phyloP scores from a whole-genome alignment of 2,329 filamentous ascomycete genomes.

The Colletotrichum sp. region DNA sequence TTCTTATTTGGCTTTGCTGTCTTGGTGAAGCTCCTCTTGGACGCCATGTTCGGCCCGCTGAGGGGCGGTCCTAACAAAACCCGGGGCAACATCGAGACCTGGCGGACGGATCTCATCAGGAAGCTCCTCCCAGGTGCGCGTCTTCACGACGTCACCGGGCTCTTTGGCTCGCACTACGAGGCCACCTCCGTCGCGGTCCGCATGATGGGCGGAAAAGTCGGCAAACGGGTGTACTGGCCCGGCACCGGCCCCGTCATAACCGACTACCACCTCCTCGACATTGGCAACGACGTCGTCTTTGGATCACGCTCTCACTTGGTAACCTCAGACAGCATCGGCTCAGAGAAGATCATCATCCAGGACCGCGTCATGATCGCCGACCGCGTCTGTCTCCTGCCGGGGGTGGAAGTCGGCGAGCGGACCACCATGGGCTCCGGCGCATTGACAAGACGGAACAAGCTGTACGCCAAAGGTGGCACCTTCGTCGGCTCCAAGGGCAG shows the following conservation, averaged over 20 bases:
- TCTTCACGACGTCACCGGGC: conserved; percentile 51
- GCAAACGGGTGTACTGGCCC: conserved; percentile 61
- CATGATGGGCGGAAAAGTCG: conserved; percentile 55
- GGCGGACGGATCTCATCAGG: conserved; percentile 48
- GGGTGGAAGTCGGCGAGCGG: conserved; percentile 50
- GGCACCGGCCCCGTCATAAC: conserved; percentile 57
- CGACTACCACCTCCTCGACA: conserved; percentile 58
- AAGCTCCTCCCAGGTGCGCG: conserved; percentile 45
- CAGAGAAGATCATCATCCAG: conserved; percentile 49
- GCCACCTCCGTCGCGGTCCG: conserved; percentile 55
- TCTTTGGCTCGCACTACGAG: conserved; percentile 61
- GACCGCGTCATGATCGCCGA: conserved; percentile 62
- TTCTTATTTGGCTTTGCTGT: conserved; percentile 48
- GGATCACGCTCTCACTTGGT: conserved; percentile 58
- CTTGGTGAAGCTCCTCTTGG: conserved; percentile 42
- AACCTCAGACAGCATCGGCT: conserved; percentile 55
- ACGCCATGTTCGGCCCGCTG: conserved; percentile 42
- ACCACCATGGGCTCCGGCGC: conserved; percentile 59
- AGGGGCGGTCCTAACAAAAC: conserved; percentile 32
- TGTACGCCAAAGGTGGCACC: conserved; percentile 48
- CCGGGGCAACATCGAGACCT: conserved; percentile 41
- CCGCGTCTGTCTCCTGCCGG: conserved; percentile 56
- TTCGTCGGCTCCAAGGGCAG: conserved; percentile 58
- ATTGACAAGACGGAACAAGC: conserved; percentile 47
- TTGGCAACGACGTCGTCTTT: conserved; percentile 65